Percentiles rank a stretch among this genome's conserved stretches.
Conservation (phyloP, 306 rosid species). For the Mimosa pudica region DNA sequence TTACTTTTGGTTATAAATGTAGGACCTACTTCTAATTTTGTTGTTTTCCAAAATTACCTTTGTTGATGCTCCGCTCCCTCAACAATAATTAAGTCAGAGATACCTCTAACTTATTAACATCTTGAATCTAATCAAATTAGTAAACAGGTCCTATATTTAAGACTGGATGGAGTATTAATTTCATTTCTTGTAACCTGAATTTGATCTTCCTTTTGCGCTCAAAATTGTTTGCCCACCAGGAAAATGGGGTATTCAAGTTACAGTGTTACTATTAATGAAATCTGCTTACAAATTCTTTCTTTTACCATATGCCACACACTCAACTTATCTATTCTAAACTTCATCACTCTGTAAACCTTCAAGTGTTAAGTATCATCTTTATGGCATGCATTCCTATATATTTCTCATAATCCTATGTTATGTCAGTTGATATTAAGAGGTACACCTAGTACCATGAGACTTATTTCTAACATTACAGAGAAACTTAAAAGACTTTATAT, state of each 20-base stretch:
- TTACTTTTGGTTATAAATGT: too few species aligned
- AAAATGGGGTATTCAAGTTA: neutral
- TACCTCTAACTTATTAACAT: too few species aligned
- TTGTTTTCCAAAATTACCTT: too few species aligned
- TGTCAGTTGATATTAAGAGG: neutral
- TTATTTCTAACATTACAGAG: neutral
- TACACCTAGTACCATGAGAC: neutral
- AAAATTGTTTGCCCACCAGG: neutral
- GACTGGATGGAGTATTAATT: neutral
- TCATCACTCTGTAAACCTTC: neutral
- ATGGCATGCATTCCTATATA: neutral
- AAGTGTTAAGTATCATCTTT: neutral
- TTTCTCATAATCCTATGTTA: neutral
- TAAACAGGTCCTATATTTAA: too few species aligned
- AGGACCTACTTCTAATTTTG: too few species aligned
- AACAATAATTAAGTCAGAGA: too few species aligned
- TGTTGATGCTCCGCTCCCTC: too few species aligned
- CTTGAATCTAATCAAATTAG: too few species aligned
- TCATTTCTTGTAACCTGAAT: conserved; percentile 21
- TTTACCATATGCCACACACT: neutral
- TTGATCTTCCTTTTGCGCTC: conserved; percentile 6
- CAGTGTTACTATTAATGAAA: neutral
- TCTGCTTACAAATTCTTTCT: neutral
- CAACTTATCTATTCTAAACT: neutral
- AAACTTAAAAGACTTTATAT: neutral